Percentiles rank a stretch among this genome's conserved stretches.
phyloP scores from a whole-genome alignment of 1,284 basidiomycete genomes.

The Trichosporon asahii region DNA sequence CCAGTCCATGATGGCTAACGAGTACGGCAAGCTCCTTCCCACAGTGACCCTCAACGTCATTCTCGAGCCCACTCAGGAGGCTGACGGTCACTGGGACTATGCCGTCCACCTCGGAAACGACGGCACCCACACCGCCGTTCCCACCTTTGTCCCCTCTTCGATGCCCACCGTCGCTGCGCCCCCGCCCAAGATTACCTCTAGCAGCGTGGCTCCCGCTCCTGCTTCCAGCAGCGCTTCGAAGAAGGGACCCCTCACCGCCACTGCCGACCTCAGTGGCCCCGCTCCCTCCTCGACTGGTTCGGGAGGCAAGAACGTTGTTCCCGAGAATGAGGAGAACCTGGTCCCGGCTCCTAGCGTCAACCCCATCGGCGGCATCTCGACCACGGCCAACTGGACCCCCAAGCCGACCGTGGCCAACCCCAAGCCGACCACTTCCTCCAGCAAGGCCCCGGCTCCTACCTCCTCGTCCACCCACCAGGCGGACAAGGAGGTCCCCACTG shows the following conservation, averaged over 20 bases:
- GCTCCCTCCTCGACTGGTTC: slow-evolving; percentile 14
- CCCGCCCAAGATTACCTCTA: slow-evolving; percentile 28
- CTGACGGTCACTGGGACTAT: slow-evolving; percentile 51
- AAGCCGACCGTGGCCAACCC: not conserved
- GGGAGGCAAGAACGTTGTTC: slow-evolving; percentile 12
- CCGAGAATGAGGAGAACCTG: not conserved
- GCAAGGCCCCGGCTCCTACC: not conserved
- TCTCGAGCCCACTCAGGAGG: slow-evolving; percentile 48
- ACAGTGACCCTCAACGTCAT: slow-evolving; percentile 50
- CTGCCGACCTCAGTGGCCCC: slow-evolving; percentile 9
- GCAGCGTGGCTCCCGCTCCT: slow-evolving; percentile 50
- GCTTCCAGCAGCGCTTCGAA: slow-evolving; percentile 18
- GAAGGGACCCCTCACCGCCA: not conserved
- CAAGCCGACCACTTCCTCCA: not conserved
- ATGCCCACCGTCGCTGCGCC: slow-evolving; percentile 19
- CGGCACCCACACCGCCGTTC: slow-evolving; percentile 48
- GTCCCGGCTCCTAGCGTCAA: not conserved
- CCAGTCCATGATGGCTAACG: slow-evolving; percentile 25
- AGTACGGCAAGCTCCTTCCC: slow-evolving; percentile 40
- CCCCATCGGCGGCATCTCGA: not conserved
- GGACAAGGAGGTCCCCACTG: not conserved
- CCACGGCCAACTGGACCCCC: not conserved
- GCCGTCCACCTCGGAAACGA: slow-evolving; percentile 47
- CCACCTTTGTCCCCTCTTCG: slow-evolving; percentile 34
- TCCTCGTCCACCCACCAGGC: not conserved